A percentile compares a stretch with the other conserved stretches of the same genome.
These are phyloP conservation scores for Mycogone perniciosa DNA, from an alignment of 2,329 filamentous ascomycete genomes.

Conservation along the genomic window DNA sequence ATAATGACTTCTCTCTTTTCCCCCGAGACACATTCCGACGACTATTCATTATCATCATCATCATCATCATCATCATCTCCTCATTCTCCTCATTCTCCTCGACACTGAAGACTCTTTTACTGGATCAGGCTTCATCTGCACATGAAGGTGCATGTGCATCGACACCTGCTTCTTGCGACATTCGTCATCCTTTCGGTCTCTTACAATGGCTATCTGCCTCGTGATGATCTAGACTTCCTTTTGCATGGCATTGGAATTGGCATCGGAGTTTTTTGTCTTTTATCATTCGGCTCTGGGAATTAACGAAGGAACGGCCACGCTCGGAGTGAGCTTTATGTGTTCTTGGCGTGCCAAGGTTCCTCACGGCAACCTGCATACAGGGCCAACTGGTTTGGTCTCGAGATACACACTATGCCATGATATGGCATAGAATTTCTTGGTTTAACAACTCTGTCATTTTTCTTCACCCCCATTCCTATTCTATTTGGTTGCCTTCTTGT, in stretches of 20 bases:
- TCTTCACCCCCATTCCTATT: not conserved
- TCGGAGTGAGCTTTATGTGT: not conserved
- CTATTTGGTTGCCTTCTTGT: conserved; percentile 2
- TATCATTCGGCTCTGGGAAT: conserved; percentile 12
- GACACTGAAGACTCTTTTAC: not conserved
- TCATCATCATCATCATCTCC: not conserved
- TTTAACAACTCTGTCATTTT: conserved; percentile 11
- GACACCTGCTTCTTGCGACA: conserved; percentile 3
- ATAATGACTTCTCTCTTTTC: conserved; percentile 16
- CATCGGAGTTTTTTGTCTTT: conserved; percentile 14
- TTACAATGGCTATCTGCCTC: conserved; percentile 5
- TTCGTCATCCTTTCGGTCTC: conserved; percentile 1
- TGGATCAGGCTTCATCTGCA: too few relatives aligned
- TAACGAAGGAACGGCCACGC: conserved; percentile 6
- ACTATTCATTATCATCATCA: not conserved
- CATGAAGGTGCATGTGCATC: conserved; percentile 6
- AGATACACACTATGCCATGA: conserved; percentile 12
- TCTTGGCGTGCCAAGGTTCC: conserved; percentile 16
- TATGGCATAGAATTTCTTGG: conserved; percentile 11
- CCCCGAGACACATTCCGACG: conserved; percentile 2
- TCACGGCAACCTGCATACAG: conserved; percentile 18
- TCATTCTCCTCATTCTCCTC: not conserved
- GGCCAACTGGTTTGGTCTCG: conserved; percentile 14
- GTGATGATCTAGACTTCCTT: conserved; percentile 10
- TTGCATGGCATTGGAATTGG: conserved; percentile 21